Evolutionary conservation across 2,329 filamentous ascomycete species (phyloP).

Genomic region (Scedosporium apiospermum): DNA sequence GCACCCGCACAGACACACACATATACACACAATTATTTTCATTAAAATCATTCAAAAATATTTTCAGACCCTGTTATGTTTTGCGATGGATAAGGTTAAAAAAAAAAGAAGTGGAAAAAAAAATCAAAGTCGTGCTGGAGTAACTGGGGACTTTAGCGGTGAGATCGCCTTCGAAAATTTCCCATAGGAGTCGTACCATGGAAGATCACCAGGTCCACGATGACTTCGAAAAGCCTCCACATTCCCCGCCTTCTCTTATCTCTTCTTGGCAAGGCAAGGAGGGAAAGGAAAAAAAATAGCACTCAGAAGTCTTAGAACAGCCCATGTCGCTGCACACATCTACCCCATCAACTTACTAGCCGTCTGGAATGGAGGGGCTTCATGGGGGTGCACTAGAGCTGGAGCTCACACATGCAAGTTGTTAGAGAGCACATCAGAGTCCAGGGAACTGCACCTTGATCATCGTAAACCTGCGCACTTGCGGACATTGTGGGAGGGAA

Average conservation of each 20-base stretch:
- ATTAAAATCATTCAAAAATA: too few species aligned
- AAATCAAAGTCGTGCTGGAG: too few species aligned
- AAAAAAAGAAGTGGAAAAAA: too few species aligned
- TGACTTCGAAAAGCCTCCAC: neutral
- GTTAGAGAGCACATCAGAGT: neutral
- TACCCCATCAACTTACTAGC: neutral
- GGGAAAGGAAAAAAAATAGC: neutral
- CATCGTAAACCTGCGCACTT: neutral
- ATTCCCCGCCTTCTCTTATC: neutral
- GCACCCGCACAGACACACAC: too few species aligned
- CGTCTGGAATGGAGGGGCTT: neutral
- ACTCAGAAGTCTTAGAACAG: neutral
- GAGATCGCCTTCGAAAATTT: neutral
- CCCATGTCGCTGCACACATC: constrained; percentile 1
- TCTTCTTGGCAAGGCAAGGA: neutral
- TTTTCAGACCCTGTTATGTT: too few species aligned
- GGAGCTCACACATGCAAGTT: neutral
- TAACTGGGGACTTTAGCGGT: too few species aligned
- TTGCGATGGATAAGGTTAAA: too few species aligned
- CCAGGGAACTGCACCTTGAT: neutral
- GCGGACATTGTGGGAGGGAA: neutral
- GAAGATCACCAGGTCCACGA: neutral
- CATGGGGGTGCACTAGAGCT: neutral
- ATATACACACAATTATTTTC: too few species aligned
- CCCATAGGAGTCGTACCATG: neutral